Conservation (phyloP, 78 protist species). For the Goniomonas avonlea region DNA sequence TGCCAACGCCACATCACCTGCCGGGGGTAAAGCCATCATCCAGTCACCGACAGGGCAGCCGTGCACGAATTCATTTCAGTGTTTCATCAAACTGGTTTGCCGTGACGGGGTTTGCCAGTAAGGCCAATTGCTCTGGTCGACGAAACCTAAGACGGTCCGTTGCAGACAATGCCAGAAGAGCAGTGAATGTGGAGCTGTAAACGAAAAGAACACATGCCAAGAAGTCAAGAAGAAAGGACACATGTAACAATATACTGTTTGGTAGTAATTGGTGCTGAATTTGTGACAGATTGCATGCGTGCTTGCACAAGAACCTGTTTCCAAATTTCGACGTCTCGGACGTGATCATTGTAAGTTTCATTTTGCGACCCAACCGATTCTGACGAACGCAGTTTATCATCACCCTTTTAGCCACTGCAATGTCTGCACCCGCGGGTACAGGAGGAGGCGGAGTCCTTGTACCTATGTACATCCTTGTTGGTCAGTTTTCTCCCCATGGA, state of each 20-base stretch:
- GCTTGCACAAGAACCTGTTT: background rate
- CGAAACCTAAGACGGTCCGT: too few relatives aligned
- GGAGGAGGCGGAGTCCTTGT: conserved; percentile 6
- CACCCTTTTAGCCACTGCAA: background rate
- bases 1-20: too few relatives aligned
- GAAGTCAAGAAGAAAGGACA: background rate
- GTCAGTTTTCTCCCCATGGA: conserved; percentile 10
- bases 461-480: background rate
- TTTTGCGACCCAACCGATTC: too few relatives aligned
- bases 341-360: background rate
- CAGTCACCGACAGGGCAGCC: too few relatives aligned
- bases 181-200: too few relatives aligned
- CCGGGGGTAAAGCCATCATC: too few relatives aligned
- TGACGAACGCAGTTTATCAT: too few relatives aligned
- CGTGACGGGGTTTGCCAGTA: too few relatives aligned
- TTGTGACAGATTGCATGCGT: background rate
- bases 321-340: background rate
- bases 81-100: too few relatives aligned
- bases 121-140: too few relatives aligned
- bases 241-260: background rate
- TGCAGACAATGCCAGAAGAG: too few relatives aligned
- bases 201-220: background rate
- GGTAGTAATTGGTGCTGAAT: background rate
- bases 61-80: too few relatives aligned
- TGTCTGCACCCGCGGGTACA: background rate